Evolutionary conservation across 805 yeast genomes (phyloP).

Genomic region (Metschnikowia matae): DNA sequence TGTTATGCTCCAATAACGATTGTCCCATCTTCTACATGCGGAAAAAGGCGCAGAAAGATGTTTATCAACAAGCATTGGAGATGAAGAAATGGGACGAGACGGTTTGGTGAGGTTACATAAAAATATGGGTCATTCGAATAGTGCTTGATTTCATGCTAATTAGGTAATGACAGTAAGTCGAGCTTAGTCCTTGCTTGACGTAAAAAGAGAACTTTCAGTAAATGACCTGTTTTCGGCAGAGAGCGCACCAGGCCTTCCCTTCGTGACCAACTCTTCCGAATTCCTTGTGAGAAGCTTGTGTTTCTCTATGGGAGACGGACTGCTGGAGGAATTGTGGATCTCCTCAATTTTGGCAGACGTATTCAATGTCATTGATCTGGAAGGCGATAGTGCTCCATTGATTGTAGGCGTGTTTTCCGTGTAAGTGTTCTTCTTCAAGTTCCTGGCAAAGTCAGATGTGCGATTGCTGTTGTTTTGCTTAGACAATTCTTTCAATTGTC

Average conservation of each 20-base stretch:
- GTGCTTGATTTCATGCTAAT: neutral
- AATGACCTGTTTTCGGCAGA: constrained; percentile 28
- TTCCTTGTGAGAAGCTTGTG: constrained; percentile 15
- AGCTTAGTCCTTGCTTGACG: constrained; percentile 9
- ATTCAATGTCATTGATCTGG: neutral
- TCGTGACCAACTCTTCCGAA: constrained; percentile 25
- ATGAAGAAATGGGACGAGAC: constrained; percentile 63
- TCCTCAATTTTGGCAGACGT: constrained; percentile 1
- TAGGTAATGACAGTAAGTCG: neutral
- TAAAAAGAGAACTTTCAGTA: constrained; percentile 29
- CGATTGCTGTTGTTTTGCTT: constrained; percentile 44
- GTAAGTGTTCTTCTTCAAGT: constrained; percentile 35
- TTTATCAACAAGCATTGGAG: constrained; percentile 52
- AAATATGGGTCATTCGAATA: neutral
- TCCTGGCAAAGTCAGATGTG: constrained; percentile 44
- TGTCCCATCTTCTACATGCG: constrained; percentile 98
- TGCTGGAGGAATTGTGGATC: neutral
- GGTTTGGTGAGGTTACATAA: constrained; percentile 38
- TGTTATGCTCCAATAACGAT: constrained; percentile 89
- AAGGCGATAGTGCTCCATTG: constrained; percentile 3
- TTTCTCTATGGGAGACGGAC: constrained; percentile 9
- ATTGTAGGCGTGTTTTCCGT: constrained; percentile 4
- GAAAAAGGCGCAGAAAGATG: constrained; percentile 76
- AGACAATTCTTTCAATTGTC: constrained; percentile 55
- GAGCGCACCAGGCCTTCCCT: constrained; percentile 29